These are phyloP conservation scores for Silybum marianum DNA, from an alignment of 129 eudicot genomes.

Conservation along the genomic window DNA sequence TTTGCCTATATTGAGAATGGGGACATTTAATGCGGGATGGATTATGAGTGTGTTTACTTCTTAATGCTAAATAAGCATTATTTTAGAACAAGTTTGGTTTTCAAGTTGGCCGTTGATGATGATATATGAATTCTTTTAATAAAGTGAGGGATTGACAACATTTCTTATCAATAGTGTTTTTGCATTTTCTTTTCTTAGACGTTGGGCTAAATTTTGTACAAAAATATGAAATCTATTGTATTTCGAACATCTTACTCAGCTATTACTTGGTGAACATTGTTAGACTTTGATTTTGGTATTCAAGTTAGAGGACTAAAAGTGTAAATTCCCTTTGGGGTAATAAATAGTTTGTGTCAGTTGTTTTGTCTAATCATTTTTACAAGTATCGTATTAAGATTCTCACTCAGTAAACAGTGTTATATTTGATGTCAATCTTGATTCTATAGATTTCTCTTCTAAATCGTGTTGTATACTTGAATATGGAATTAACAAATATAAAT, in stretches of 20 bases:
- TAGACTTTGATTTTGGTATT: not conserved
- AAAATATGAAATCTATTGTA: not conserved
- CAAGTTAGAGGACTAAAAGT: no score
- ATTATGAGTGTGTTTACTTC: not conserved
- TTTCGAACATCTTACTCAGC: not conserved
- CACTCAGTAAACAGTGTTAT: no score
- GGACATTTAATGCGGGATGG: not conserved
- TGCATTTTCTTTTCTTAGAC: not conserved
- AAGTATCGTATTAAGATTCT: no score
- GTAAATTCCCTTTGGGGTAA: no score
- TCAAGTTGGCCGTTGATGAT: not conserved
- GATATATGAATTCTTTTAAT: not conserved
- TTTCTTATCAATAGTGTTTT: not conserved
- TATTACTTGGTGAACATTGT: not conserved
- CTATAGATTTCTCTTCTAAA: no score
- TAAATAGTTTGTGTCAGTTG: no score
- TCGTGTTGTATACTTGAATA: no score
- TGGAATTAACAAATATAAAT: not conserved
- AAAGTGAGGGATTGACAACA: not conserved
- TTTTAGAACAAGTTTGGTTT: not conserved
- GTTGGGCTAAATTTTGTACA: not conserved
- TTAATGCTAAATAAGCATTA: not conserved
- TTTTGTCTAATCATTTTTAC: no score
- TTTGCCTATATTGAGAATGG: not conserved
- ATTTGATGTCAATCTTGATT: no score